These are phyloP conservation scores for Drechslerella stenobrocha DNA, from an alignment of 2,329 filamentous ascomycete species.

Conservation along the genomic window DNA sequence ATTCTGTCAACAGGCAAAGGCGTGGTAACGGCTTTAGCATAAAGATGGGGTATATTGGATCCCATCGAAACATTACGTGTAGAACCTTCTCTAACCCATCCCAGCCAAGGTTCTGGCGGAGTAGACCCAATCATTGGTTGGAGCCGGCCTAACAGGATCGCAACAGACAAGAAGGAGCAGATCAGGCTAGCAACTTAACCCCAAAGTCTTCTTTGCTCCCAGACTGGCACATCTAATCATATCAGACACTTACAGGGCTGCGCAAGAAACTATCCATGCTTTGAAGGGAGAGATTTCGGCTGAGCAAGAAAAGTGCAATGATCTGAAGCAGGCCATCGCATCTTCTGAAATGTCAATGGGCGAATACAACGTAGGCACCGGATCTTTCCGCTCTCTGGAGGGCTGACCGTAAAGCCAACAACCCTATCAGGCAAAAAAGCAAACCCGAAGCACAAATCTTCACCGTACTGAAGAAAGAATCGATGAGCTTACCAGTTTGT, in stretches of 20 bases:
- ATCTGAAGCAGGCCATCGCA: neutral
- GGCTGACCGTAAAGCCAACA: neutral
- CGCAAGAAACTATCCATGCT: conserved; percentile 5
- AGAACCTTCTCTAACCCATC: neutral
- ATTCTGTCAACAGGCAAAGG: conserved; percentile 68
- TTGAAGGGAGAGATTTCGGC: conserved; percentile 4
- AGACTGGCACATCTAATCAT: neutral
- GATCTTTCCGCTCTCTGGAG: neutral
- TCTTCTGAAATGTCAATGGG: neutral
- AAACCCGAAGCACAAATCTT: conserved; percentile 66
- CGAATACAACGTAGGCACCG: conserved; percentile 9
- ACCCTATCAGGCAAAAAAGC: conserved; percentile 58
- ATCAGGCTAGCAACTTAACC: conserved; percentile 59
- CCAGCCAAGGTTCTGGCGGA: conserved; percentile 50
- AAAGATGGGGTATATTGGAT: conserved; percentile 56
- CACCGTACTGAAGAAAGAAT: conserved; percentile 63
- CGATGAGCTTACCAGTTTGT: conserved; percentile 66
- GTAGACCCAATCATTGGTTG: conserved; percentile 57
- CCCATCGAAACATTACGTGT: too few relatives aligned
- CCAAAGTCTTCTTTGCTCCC: neutral
- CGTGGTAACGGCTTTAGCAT: conserved; percentile 66
- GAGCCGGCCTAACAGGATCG: conserved; percentile 70
- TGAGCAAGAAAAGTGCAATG: conserved; percentile 3
- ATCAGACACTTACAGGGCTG: conserved; percentile 6
- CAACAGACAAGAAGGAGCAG: conserved; percentile 72